phyloP scores from a whole-genome alignment of 768 basidiomycete species.

The Collybiopsis luxurians region DNA sequence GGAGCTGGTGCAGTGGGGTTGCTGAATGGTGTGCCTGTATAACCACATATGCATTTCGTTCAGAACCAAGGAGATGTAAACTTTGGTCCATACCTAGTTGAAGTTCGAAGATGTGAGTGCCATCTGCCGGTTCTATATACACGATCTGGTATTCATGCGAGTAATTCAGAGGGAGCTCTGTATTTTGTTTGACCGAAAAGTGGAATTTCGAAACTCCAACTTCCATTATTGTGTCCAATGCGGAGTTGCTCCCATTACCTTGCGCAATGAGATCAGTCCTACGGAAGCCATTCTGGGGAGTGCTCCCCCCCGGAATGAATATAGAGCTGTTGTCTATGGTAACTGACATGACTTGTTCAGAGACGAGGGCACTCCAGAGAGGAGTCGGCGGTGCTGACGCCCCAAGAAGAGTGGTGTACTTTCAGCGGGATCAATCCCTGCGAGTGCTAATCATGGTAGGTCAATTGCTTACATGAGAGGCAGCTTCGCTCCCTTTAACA shows the following conservation, averaged over 20 bases:
- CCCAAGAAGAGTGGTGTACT: conserved; percentile 41
- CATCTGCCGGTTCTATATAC: conserved; percentile 60
- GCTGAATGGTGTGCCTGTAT: conserved; percentile 54
- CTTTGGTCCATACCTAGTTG: conserved; percentile 53
- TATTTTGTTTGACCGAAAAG: conserved; percentile 43
- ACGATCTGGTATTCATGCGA: conserved; percentile 62
- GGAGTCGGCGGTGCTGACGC: conserved; percentile 40
- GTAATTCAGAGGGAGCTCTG: conserved; percentile 43
- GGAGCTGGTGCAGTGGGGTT: conserved; percentile 45
- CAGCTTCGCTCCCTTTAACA: conserved; percentile 53
- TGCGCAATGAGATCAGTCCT: conserved; percentile 59
- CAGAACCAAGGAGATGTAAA: no score
- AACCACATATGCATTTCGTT: neutral
- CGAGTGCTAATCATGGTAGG: neutral
- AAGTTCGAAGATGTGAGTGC: conserved; percentile 56
- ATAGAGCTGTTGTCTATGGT: conserved; percentile 58
- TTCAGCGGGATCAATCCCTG: neutral
- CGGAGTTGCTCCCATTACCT: conserved; percentile 32
- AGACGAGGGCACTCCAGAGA: conserved; percentile 41
- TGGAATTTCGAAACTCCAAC: conserved; percentile 46
- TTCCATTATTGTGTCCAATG: conserved; percentile 39
- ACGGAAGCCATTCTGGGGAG: conserved; percentile 54
- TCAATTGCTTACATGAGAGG: conserved; percentile 44
- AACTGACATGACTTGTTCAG: conserved; percentile 50
- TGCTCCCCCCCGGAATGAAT: conserved; percentile 47